Evolutionary conservation across 1,139 yeast species (phyloP).

Genomic region (Schizosaccharomyces versatilis): DNA sequence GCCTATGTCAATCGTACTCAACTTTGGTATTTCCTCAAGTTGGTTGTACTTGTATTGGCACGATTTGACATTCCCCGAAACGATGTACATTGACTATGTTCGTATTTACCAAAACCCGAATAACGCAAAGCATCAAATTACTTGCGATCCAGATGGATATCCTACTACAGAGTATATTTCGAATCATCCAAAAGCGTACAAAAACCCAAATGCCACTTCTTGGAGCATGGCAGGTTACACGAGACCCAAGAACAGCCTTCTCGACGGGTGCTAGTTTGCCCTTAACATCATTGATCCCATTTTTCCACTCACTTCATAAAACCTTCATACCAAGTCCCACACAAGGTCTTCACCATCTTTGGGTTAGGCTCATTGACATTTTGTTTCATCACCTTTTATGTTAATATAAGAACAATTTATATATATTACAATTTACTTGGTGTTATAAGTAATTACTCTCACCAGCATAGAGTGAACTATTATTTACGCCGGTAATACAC

Average conservation of each 20-base stretch:
- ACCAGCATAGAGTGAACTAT: too few species aligned
- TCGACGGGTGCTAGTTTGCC: constrained; percentile 22
- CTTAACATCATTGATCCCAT: too few species aligned
- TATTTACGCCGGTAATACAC: too few species aligned
- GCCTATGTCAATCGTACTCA: constrained; percentile 64
- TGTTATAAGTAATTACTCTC: too few species aligned
- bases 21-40: constrained; percentile 55
- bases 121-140: constrained; percentile 23
- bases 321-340: too few species aligned
- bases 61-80: constrained; percentile 42
- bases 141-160: constrained; percentile 54
- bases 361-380: too few species aligned
- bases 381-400: too few species aligned
- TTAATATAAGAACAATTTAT: too few species aligned
- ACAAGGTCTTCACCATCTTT: too few species aligned
- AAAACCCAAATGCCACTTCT: constrained; percentile 37
- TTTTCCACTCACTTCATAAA: too few species aligned
- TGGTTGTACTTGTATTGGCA: constrained; percentile 78
- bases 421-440: too few species aligned
- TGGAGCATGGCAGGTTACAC: constrained; percentile 49
- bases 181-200: constrained; percentile 39
- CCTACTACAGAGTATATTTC: constrained; percentile 60
- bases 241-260: constrained; percentile 34
- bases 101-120: constrained; percentile 50
- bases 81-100: constrained; percentile 49